Percentiles rank a stretch among this genome's conserved stretches.
Conservation (phyloP, 495 filamentous ascomycete species). For the Amphirosellinia nigrospora region DNA sequence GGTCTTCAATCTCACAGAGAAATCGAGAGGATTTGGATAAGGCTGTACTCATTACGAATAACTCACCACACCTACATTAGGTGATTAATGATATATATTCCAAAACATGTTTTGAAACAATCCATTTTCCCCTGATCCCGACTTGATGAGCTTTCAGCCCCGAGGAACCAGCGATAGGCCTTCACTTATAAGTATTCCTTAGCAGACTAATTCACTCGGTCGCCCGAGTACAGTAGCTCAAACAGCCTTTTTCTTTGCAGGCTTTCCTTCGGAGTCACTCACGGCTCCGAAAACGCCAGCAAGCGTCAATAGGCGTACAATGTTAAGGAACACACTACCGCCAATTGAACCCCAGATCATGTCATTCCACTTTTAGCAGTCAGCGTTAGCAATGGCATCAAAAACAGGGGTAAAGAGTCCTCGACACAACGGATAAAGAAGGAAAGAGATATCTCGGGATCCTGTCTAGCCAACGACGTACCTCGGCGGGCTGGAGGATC, state of each 20-base stretch:
- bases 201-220: background rate
- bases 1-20: conserved; percentile 2
- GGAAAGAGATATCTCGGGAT: background rate
- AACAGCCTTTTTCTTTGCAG: conserved; percentile 13
- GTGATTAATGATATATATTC: conserved; percentile 29
- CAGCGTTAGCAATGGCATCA: background rate
- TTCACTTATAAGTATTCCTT: background rate
- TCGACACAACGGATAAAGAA: background rate
- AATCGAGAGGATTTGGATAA: conserved; percentile 18
- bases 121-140: background rate
- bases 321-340: conserved; percentile 57
- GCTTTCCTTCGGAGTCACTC: background rate
- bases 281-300: conserved; percentile 55
- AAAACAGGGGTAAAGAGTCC: background rate
- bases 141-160: background rate
- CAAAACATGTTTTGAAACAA: background rate
- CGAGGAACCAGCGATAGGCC: background rate
- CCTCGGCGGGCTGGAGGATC: conserved; percentile 49
- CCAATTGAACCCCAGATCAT: conserved; percentile 66
- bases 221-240: background rate
- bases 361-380: conserved; percentile 55
- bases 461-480: background rate
- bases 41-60: conserved; percentile 25
- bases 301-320: conserved; percentile 57
- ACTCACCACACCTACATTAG: conserved; percentile 15